These are phyloP conservation scores for Zygoascus hellenicus DNA, from an alignment of 1,139 yeast genomes.

Conservation along the genomic window DNA sequence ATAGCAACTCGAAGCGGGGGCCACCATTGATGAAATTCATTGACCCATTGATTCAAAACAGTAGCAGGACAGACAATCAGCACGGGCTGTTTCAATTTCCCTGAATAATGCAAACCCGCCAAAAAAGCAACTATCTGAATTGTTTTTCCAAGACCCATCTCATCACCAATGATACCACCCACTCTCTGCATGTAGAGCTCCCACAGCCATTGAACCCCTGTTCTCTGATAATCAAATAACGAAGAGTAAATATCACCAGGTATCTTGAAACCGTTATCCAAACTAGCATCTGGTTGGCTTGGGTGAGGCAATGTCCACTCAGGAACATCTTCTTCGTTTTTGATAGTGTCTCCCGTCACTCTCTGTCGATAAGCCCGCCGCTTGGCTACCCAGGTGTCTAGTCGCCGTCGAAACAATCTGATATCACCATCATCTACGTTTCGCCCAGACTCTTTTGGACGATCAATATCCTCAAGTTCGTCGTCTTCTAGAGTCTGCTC, in stretches of 20 bases:
- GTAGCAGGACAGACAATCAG: slow-evolving; percentile 95
- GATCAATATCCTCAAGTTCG: slow-evolving; percentile 20
- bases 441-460: slow-evolving; percentile 16
- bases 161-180: slow-evolving; percentile 96
- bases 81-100: slow-evolving; percentile 67
- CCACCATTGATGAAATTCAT: slow-evolving; percentile 97
- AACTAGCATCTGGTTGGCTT: slow-evolving; percentile 60
- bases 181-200: slow-evolving; percentile 80
- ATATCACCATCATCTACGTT: slow-evolving; percentile 75
- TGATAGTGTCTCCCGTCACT: slow-evolving; percentile 13
- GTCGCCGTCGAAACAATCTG: slow-evolving; percentile 49
- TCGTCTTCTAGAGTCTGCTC: slow-evolving; percentile 5
- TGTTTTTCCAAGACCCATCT: slow-evolving; percentile 96
- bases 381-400: slow-evolving; percentile 52
- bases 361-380: slow-evolving; percentile 27
- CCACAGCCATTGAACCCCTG: slow-evolving; percentile 70
- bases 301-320: slow-evolving; percentile 81
- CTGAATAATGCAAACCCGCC: slow-evolving; percentile 85
- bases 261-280: slow-evolving; percentile 61
- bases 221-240: slow-evolving; percentile 86
- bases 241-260: slow-evolving; percentile 92
- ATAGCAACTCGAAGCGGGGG: slow-evolving; percentile 86
- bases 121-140: slow-evolving; percentile 85
- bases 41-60: slow-evolving; percentile 92
- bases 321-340: slow-evolving; percentile 32